Conservation (phyloP, 805 yeast species). For the Candida nonsorbophila region DNA sequence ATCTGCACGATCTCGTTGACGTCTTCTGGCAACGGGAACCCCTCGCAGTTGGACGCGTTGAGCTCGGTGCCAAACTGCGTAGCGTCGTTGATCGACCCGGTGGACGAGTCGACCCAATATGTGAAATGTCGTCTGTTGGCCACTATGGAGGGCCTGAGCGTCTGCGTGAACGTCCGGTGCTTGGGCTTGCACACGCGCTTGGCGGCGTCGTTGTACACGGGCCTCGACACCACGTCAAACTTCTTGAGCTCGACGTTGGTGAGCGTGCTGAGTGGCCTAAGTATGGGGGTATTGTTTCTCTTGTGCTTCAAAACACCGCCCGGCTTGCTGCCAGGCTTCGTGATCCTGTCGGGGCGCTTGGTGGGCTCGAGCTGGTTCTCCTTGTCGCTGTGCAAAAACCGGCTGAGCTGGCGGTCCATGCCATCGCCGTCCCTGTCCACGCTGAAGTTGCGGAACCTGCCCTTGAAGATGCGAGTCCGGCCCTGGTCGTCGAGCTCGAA, state of each 20-base stretch:
- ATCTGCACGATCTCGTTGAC: constrained; percentile 55
- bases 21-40: constrained; percentile 57
- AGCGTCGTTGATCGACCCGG: constrained; percentile 57
- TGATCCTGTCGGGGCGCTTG: constrained; percentile 7
- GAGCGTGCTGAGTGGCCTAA: too few species aligned
- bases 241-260: background rate
- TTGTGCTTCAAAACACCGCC: too few species aligned
- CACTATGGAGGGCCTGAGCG: constrained; percentile 28
- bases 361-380: constrained; percentile 24
- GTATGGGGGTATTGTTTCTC: too few species aligned
- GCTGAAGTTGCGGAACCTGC: constrained; percentile 21
- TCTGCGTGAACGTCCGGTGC: constrained; percentile 14
- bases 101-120: constrained; percentile 57
- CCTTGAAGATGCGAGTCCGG: constrained; percentile 29
- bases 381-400: constrained; percentile 21
- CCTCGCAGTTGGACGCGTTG: constrained; percentile 57
- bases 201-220: constrained; percentile 21
- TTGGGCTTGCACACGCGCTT: constrained; percentile 42
- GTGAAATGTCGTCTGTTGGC: too few species aligned
- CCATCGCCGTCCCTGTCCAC: constrained; percentile 15
- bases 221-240: background rate
- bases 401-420: constrained; percentile 27
- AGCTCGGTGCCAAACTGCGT: constrained; percentile 67
- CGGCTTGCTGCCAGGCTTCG: too few species aligned
- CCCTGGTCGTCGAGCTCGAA: constrained; percentile 30